Conservation (phyloP, 345 rosid genomes). For the Sisymbrium altissimum region DNA sequence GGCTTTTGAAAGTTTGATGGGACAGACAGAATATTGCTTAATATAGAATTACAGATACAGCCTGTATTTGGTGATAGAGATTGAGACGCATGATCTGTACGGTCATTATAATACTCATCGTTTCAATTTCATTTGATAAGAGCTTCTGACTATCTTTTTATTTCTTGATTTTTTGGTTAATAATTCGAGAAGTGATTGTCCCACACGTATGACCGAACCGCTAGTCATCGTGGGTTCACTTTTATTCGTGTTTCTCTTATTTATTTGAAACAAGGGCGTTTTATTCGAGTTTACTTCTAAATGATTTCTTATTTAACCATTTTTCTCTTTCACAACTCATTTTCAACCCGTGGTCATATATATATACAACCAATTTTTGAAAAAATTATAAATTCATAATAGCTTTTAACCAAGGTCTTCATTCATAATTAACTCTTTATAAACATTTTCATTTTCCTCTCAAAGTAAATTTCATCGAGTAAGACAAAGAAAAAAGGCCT, state of each 20-base stretch:
- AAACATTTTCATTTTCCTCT: not conserved
- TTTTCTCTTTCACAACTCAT: no score
- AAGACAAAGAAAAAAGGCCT: not conserved
- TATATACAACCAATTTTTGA: no score
- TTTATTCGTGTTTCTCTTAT: not conserved
- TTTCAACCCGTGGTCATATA: no score
- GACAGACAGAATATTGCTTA: not conserved
- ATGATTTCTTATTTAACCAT: no score
- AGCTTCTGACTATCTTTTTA: constrained; percentile 26
- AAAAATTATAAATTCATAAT: not conserved
- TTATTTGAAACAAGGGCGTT: no score
- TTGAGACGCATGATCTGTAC: constrained; percentile 25
- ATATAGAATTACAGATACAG: not conserved
- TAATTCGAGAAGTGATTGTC: not conserved
- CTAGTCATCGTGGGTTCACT: not conserved
- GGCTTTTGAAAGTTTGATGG: constrained; percentile 2
- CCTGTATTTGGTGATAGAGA: constrained; percentile 3
- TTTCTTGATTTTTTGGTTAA: not conserved
- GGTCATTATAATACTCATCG: constrained; percentile 10
- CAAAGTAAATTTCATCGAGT: not conserved
- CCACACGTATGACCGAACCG: constrained; percentile 2
- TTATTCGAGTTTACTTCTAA: no score
- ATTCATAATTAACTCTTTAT: not conserved
- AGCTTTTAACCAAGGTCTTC: not conserved
- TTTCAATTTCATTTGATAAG: constrained; percentile 22